Evolutionary conservation across 176 grass and related monocot genomes (phyloP), one percentile per base, ranked within the genome.

Genomic region (Lolium multiflorum): DNA sequence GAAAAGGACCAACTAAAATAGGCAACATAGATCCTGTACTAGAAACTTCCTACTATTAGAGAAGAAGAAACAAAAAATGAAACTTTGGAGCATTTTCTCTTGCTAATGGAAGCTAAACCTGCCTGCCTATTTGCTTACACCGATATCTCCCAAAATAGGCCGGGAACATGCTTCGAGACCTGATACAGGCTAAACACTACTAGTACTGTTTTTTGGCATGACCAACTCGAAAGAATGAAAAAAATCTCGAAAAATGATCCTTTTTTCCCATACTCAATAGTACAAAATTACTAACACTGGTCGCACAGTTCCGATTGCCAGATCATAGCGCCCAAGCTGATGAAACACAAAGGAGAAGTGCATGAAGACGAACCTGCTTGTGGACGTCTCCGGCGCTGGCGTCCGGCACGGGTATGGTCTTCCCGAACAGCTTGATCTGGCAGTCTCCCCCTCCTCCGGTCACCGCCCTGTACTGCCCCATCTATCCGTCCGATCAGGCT

Each of bases 371-470:
- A 74, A 93, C 92, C 88, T 35, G 31, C 31, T 92, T 87, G 18
- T 82, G 76, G 48, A 26, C 77, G 9, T 87, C 93, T 56, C 48
- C 74, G 4, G 28, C 82, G 43, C 76, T 25, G n/a, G 50, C 71
- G 25, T 86, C 85, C 25, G 87, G 87, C 84, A 88, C 81, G 51
- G 89, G 90, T 66, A 94, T 97, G 68, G 89, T 97, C 89, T 84
- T 94, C 65, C 94, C 94, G 64, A 97, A 97, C 77, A 97, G 88
- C 88, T 94, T 97, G 9, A 97, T 97, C 77, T 87, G 70, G 82
- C 77, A 71, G 44, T 94, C 85, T 24, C 87, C 80, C 31, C 73
- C 78, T 51, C 81, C 76, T 13, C 31, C 31, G 31, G 16, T 80
- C 16, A 60, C 77, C 55, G 75, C 59, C 71, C 57, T 91, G 82